phyloP scores from a whole-genome alignment of 208 protist genomes.

The Leishmania amazonensis region DNA sequence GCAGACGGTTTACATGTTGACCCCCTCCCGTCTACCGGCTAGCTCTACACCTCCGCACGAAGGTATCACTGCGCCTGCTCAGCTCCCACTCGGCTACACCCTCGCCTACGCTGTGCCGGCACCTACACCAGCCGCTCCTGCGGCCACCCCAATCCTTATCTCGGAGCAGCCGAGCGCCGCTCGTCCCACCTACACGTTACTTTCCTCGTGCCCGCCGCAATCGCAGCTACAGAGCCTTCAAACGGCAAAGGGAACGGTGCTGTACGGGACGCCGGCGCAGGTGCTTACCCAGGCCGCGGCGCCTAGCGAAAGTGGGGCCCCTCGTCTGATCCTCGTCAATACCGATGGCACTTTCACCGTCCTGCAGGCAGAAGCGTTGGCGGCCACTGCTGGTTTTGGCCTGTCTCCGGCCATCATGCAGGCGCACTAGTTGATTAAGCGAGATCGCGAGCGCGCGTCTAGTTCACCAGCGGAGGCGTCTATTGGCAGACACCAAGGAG shows the following conservation, averaged over 20 bases:
- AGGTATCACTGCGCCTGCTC: neutral
- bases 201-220: conserved; percentile 12
- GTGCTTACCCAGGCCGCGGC: conserved; percentile 2
- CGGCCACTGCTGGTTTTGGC: neutral
- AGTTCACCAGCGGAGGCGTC: neutral
- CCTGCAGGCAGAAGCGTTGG: conserved; percentile 7
- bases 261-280: conserved; percentile 13
- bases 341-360: conserved; percentile 23
- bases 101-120: conserved; percentile 22
- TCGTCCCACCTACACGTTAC: conserved; percentile 5
- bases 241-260: conserved; percentile 7
- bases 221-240: conserved; percentile 8
- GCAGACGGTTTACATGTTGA: conserved; percentile 14
- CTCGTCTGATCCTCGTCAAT: conserved; percentile 29
- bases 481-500: neutral
- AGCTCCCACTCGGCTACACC: conserved; percentile 18
- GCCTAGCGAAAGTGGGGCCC: conserved; percentile 7
- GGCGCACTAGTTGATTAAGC: neutral
- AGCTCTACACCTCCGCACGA: conserved; percentile 9
- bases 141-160: conserved; percentile 11
- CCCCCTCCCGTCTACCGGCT: conserved; percentile 2
- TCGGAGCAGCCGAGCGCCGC: conserved; percentile 1
- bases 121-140: neutral
- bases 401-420: neutral
- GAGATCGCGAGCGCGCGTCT: neutral